Base-by-base conservation (phyloP, 2,329 filamentous ascomycete species). In the Nemania diffusa region DNA sequence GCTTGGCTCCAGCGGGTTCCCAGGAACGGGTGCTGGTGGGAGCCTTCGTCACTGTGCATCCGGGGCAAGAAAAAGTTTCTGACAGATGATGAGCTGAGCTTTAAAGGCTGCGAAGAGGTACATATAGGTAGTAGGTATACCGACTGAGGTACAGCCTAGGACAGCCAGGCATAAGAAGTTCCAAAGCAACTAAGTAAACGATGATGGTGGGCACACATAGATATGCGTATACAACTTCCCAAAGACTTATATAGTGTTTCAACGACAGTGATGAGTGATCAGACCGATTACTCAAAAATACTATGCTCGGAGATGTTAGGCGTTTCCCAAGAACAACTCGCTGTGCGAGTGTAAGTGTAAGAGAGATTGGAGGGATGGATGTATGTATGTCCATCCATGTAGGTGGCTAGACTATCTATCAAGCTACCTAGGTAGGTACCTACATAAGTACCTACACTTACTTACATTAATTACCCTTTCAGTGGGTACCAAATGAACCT, bases 11-110 rank as follows among this genome's bases (percentile, higher is more conserved):
- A 40, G 26, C 57, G 57, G 64, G 56, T 52, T 53, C 56, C 27
- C 24, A 29, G 37, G 32, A 52, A 52, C 51, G 44, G 57, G 22
- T 55, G 59, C 26, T 52, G 56, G 59, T 50, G 52, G 57, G 56
- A 27, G 52, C 68, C 66, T 70, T 69, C 68, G 62, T 70, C 65
- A 66, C 68, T 57, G 17, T 66, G 65, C 65, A 68, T 70, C 26
- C 48, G 22, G 46, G 42, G 26, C 42, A 56, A 51, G 37, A 17
- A 53, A 37, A 26, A 59, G 44, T 55, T 60, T 26, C 56, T 57
- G 50, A 32, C 42, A 40, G 40, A 57, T 32, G 44, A 34, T 34
- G 40, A 44, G 40, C 40, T 42, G 17, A 58, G 22, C 26, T 27
- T 22, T 29, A 29, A 37, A 50, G 57, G 27, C 48, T 59, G 34